phyloP scores from a whole-genome alignment of 1,139 yeast genomes.

The Meyerozyma elateridarum region DNA sequence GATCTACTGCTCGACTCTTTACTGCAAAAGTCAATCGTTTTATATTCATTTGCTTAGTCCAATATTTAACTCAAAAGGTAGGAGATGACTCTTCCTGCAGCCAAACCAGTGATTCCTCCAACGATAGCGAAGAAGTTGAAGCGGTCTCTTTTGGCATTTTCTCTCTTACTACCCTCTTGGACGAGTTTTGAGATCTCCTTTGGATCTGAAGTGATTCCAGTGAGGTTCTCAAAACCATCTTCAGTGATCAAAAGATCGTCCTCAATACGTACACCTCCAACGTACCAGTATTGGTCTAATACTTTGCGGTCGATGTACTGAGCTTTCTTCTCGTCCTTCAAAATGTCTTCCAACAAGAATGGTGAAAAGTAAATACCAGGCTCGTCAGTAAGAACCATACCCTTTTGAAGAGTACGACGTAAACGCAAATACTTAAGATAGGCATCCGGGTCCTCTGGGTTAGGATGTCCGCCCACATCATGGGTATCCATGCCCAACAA shows the following conservation, averaged over 20 bases:
- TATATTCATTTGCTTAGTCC: too few species aligned
- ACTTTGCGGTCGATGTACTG: constrained; percentile 63
- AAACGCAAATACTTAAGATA: constrained; percentile 72
- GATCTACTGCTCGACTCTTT: too few species aligned
- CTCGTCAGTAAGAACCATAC: constrained; percentile 91
- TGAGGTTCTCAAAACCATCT: constrained; percentile 74
- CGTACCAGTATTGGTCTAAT: constrained; percentile 72
- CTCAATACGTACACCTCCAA: constrained; percentile 96
- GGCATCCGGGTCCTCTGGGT: constrained; percentile 78
- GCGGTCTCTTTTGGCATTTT: too few species aligned
- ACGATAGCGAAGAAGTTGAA: too few species aligned
- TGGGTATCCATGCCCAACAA: constrained; percentile 92
- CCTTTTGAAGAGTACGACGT: constrained; percentile 63
- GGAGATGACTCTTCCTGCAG: too few species aligned
- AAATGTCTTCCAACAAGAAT: constrained; percentile 62
- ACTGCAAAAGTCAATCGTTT: too few species aligned
- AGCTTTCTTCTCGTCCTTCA: constrained; percentile 51
- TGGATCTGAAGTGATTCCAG: constrained; percentile 81
- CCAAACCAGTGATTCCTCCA: too few species aligned
- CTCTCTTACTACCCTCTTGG: constrained; percentile 62
- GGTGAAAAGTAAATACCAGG: constrained; percentile 94
- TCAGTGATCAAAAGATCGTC: constrained; percentile 82
- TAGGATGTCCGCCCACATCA: constrained; percentile 86
- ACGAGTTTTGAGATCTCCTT: constrained; percentile 75
- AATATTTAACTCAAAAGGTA: too few species aligned